Evolutionary conservation across 1,284 basidiomycete genomes (phyloP).

Genomic region (Volvariella volvacea): DNA sequence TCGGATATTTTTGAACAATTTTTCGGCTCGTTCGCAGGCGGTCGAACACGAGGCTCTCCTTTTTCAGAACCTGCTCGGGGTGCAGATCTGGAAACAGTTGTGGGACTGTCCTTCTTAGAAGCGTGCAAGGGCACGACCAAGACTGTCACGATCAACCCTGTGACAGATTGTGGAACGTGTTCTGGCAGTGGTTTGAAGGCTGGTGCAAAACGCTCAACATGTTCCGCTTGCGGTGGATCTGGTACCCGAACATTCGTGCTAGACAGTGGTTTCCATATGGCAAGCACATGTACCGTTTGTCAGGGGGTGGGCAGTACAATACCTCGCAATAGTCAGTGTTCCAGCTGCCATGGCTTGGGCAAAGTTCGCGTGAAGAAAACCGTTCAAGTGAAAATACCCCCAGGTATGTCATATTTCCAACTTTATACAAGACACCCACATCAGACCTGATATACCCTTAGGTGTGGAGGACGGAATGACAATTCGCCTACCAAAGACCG

Average conservation of each 20-base stretch:
- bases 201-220: slow-evolving; percentile 81
- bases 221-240: slow-evolving; percentile 78
- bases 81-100: slow-evolving; percentile 76
- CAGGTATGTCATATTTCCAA: slow-evolving; percentile 50
- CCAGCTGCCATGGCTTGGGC: slow-evolving; percentile 81
- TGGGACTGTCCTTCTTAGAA: slow-evolving; percentile 86
- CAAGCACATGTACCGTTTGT: slow-evolving; percentile 85
- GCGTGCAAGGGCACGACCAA: slow-evolving; percentile 87
- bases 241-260: slow-evolving; percentile 90
- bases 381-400: slow-evolving; percentile 82
- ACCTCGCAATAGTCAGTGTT: slow-evolving; percentile 77
- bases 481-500: slow-evolving; percentile 77
- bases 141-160: slow-evolving; percentile 74
- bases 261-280: slow-evolving; percentile 96
- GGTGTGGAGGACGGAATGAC: slow-evolving; percentile 98
- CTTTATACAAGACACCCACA: neutral
- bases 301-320: slow-evolving; percentile 80
- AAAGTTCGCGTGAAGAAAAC: slow-evolving; percentile 78
- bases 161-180: slow-evolving; percentile 83
- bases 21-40: slow-evolving; percentile 65
- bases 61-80: slow-evolving; percentile 59
- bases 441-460: slow-evolving; percentile 18
- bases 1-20: slow-evolving; percentile 83
- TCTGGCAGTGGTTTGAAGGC: slow-evolving; percentile 83
- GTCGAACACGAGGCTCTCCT: slow-evolving; percentile 35